These are phyloP conservation scores for Trifolium subterraneum DNA, from an alignment of 306 rosid genomes.

Conservation along the genomic window DNA sequence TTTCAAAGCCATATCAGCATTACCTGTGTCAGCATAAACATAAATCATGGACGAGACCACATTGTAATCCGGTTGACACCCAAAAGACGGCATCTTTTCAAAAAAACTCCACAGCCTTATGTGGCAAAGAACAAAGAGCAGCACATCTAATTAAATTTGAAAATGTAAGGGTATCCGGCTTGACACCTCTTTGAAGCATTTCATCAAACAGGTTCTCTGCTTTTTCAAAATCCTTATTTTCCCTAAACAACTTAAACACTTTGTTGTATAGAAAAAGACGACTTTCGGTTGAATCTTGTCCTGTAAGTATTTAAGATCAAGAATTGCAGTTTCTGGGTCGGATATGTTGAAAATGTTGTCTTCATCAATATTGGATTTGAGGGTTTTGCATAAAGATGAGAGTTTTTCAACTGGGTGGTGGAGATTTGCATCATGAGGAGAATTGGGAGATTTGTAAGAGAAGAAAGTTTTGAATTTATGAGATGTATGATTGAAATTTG, in stretches of 20 bases:
- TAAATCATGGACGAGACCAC: conserved; percentile 71
- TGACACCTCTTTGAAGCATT: conserved; percentile 70
- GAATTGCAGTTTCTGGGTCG: conserved; percentile 54
- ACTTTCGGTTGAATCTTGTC: conserved; percentile 44
- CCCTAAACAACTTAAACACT: conserved; percentile 65
- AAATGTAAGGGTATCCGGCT: conserved; percentile 71
- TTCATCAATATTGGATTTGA: conserved; percentile 40
- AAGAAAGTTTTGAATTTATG: conserved; percentile 44
- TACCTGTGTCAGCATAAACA: conserved; percentile 72
- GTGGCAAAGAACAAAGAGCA: conserved; percentile 55
- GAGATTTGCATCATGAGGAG: conserved; percentile 21
- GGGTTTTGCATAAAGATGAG: conserved; percentile 46
- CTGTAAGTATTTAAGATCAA: conserved; percentile 61
- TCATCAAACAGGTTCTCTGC: conserved; percentile 85
- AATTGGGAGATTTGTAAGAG: conserved; percentile 45
- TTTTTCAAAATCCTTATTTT: conserved; percentile 58
- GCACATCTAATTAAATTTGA: conserved; percentile 80
- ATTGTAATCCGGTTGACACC: conserved; percentile 71
- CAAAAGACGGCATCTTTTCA: conserved; percentile 75
- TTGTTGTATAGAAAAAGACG: conserved; percentile 71
- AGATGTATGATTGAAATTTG: conserved; percentile 20
- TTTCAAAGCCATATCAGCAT: conserved; percentile 70
- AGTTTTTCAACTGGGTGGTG: conserved; percentile 50
- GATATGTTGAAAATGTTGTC: conserved; percentile 52
- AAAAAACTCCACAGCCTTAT: conserved; percentile 80